phyloP scores from a whole-genome alignment of 768 basidiomycete genomes.

The Fomitopsis serialis region DNA sequence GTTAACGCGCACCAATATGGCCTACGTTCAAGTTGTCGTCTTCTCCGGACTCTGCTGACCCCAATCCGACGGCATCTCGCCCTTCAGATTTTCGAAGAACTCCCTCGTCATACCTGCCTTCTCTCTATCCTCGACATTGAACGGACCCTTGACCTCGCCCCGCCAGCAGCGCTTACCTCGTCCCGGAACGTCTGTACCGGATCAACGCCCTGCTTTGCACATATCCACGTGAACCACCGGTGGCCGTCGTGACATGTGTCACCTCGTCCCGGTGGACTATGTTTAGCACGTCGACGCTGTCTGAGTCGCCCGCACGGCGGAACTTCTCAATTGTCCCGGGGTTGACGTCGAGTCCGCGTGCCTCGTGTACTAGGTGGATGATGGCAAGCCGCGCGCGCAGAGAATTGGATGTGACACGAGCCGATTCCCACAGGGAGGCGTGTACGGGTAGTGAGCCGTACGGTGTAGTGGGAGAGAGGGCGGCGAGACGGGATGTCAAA shows the following conservation, averaged over 20 bases:
- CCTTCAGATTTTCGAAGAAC: conserved; percentile 69
- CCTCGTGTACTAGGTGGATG: conserved; percentile 84
- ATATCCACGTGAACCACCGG: conserved; percentile 80
- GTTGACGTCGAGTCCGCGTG: conserved; percentile 79
- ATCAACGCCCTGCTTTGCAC: conserved; percentile 47
- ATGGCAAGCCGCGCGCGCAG: conserved; percentile 72
- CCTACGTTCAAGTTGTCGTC: no score
- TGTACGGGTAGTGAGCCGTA: conserved; percentile 73
- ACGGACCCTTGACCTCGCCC: conserved; percentile 77
- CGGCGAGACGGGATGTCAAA: conserved; percentile 53
- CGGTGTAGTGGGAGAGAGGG: conserved; percentile 57
- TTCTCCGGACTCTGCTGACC: neutral
- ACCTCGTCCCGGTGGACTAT: conserved; percentile 79
- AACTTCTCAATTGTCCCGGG: conserved; percentile 75
- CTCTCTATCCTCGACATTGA: conserved; percentile 68
- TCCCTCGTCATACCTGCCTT: conserved; percentile 67
- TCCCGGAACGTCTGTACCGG: conserved; percentile 63
- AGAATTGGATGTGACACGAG: conserved; percentile 58
- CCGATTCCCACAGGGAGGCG: conserved; percentile 77
- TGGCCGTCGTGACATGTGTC: conserved; percentile 77
- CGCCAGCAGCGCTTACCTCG: conserved; percentile 68
- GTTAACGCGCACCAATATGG: no score
- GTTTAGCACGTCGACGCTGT: conserved; percentile 64
- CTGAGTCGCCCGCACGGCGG: conserved; percentile 55
- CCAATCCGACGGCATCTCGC: conserved; percentile 38